phyloP scores from a whole-genome alignment of 495 filamentous ascomycete genomes.

The Penicillium salamii region DNA sequence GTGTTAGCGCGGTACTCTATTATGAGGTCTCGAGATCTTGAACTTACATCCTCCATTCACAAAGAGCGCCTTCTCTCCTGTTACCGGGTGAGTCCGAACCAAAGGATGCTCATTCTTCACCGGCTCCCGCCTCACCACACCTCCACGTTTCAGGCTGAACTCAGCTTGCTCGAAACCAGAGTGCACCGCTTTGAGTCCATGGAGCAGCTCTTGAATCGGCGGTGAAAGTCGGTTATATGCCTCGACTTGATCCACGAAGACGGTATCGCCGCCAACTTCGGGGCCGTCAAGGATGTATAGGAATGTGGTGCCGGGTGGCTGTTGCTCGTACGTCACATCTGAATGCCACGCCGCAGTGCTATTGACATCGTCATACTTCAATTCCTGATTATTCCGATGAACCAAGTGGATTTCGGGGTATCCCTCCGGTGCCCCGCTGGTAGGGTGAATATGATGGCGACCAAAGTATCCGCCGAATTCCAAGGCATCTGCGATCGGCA shows the following conservation, averaged over 20 bases:
- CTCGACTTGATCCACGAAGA: slow-evolving; percentile 69
- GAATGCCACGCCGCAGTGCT: slow-evolving; percentile 77
- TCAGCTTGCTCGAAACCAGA: slow-evolving; percentile 70
- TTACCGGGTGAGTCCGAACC: slow-evolving; percentile 75
- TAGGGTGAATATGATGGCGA: slow-evolving; percentile 79
- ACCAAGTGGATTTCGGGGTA: slow-evolving; percentile 77
- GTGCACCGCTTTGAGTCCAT: slow-evolving; percentile 75
- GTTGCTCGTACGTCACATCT: slow-evolving; percentile 78
- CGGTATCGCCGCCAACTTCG: slow-evolving; percentile 74
- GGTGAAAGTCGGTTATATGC: slow-evolving; percentile 77
- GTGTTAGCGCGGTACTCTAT: slow-evolving; percentile 6
- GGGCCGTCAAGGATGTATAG: slow-evolving; percentile 76
- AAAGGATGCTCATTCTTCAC: slow-evolving; percentile 70
- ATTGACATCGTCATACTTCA: slow-evolving; percentile 54
- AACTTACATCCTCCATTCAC: slow-evolving; percentile 75
- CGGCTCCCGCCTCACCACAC: slow-evolving; percentile 68
- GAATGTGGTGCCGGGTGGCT: slow-evolving; percentile 85
- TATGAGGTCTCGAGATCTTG: not conserved
- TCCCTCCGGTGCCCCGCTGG: slow-evolving; percentile 66
- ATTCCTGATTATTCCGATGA: slow-evolving; percentile 66
- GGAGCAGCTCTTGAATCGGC: slow-evolving; percentile 65
- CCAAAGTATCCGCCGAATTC: slow-evolving; percentile 79
- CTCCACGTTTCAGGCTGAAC: slow-evolving; percentile 49
- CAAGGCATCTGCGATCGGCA: slow-evolving; percentile 67
- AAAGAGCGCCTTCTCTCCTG: slow-evolving; percentile 79